These are phyloP conservation scores for Syncephalis fuscata DNA, from an alignment of 371 early-diverging fungal genomes.

Conservation along the genomic window DNA sequence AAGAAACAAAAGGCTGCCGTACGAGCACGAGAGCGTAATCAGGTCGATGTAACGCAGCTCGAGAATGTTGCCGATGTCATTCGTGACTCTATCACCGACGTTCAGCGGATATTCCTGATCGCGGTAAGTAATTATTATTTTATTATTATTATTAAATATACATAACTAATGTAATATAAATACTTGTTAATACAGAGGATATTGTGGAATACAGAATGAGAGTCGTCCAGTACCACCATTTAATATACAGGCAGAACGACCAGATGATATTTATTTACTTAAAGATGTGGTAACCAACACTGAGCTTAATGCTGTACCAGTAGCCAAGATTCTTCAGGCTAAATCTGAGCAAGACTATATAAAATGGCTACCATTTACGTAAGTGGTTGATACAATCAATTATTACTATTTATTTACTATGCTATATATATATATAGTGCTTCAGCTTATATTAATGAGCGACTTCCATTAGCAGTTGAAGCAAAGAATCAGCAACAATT, in stretches of 20 bases:
- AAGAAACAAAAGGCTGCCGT: slow-evolving; percentile 67
- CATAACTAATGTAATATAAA: not conserved
- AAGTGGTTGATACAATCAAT: too few relatives aligned
- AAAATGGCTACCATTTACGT: not conserved
- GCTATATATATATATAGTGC: not conserved
- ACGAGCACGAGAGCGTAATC: slow-evolving; percentile 63
- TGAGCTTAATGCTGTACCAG: slow-evolving; percentile 33
- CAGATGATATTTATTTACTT: slow-evolving; percentile 56
- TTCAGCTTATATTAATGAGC: not conserved
- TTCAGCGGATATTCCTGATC: slow-evolving; percentile 24
- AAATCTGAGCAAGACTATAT: not conserved
- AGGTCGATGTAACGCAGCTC: slow-evolving; percentile 45
- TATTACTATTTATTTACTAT: too few relatives aligned
- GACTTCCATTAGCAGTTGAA: not conserved
- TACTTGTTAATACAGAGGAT: slow-evolving; percentile 13
- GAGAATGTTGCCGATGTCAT: slow-evolving; percentile 34
- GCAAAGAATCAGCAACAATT: not conserved
- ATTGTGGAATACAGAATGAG: slow-evolving; percentile 28
- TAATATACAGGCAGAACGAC: slow-evolving; percentile 43
- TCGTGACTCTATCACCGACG: slow-evolving; percentile 33
- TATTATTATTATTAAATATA: not conserved
- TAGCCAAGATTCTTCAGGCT: slow-evolving; percentile 6
- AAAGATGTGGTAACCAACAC: slow-evolving; percentile 40
- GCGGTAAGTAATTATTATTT: slow-evolving; percentile 9
- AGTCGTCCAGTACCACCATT: slow-evolving; percentile 55